These are phyloP conservation scores for Raffaelea ambrosiae DNA, from an alignment of 2,329 filamentous ascomycete species.

Conservation along the genomic window DNA sequence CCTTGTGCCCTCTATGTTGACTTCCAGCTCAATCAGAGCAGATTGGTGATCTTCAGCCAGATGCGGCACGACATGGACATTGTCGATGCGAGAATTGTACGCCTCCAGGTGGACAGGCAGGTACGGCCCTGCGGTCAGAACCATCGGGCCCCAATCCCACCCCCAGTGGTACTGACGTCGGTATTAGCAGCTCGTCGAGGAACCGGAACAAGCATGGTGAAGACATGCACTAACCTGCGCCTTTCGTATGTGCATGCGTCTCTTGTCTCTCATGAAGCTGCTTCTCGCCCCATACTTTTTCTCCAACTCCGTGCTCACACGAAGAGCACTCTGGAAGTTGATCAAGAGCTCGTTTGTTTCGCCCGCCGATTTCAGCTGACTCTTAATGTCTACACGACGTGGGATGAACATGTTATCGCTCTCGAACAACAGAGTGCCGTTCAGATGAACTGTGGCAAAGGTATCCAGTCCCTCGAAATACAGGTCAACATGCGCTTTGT, in stretches of 20 bases:
- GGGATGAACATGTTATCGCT: constrained; percentile 56
- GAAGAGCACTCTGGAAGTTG: constrained; percentile 36
- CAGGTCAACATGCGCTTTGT: constrained; percentile 28
- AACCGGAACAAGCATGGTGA: too few species aligned
- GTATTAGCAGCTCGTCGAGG: not conserved
- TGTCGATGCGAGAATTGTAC: not conserved
- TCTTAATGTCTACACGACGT: constrained; percentile 44
- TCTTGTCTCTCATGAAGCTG: not conserved
- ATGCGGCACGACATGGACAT: not conserved
- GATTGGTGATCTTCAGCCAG: not conserved
- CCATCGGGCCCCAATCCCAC: constrained; percentile 4
- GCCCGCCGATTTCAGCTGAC: constrained; percentile 21
- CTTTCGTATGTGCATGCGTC: constrained; percentile 6
- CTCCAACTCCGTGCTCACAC: constrained; percentile 16
- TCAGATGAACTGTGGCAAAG: constrained; percentile 49
- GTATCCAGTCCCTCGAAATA: constrained; percentile 58
- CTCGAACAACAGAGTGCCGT: constrained; percentile 41
- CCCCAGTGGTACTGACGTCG: constrained; percentile 41
- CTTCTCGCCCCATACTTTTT: not conserved
- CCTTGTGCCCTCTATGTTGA: too few species aligned
- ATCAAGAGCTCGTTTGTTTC: constrained; percentile 42
- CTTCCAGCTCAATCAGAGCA: constrained; percentile 51
- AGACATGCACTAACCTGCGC: constrained; percentile 38
- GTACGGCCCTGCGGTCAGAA: constrained; percentile 39
- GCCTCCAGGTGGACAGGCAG: not conserved